phyloP scores from a whole-genome alignment of 2,329 filamentous ascomycete species.

The Stagonosporopsis chrysanthemi region DNA sequence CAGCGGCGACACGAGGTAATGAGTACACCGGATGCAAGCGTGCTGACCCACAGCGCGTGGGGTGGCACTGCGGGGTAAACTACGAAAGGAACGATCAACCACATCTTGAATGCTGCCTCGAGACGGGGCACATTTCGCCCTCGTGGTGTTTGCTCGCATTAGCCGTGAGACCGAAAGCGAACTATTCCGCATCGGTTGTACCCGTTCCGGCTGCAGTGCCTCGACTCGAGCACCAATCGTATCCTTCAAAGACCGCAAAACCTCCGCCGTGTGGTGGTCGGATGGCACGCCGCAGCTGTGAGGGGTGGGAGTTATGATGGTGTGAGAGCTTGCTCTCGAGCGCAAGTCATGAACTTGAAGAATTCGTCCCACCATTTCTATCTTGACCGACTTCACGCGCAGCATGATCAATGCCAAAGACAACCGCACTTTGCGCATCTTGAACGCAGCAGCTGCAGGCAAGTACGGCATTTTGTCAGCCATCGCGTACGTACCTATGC shows the following conservation, averaged over 20 bases:
- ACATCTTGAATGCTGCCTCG: conserved; percentile 24
- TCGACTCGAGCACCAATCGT: conserved; percentile 20
- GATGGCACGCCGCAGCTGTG: conserved; percentile 12
- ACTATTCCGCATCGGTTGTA: not conserved
- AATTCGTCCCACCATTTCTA: not conserved
- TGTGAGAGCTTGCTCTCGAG: not conserved
- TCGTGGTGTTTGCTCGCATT: not conserved
- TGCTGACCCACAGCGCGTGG: too few relatives aligned
- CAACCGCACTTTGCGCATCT: conserved; percentile 54
- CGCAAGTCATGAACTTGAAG: not conserved
- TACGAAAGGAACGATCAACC: conserved; percentile 1
- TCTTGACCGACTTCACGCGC: not conserved
- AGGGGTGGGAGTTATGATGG: conserved; percentile 4
- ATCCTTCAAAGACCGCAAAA: conserved; percentile 6
- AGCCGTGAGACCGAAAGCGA: not conserved
- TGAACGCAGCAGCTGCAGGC: conserved; percentile 63
- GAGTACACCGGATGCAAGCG: not conserved
- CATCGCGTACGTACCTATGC: conserved; percentile 37
- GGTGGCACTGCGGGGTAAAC: conserved; percentile 12
- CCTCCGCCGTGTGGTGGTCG: conserved; percentile 5
- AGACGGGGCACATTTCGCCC: conserved; percentile 25
- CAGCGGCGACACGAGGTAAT: conserved; percentile 9
- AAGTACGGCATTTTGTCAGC: conserved; percentile 65
- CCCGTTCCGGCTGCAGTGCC: not conserved
- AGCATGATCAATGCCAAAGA: conserved; percentile 24